phyloP scores from a whole-genome alignment of 2,329 filamentous ascomycete species.

The Cladosporium sp. region DNA sequence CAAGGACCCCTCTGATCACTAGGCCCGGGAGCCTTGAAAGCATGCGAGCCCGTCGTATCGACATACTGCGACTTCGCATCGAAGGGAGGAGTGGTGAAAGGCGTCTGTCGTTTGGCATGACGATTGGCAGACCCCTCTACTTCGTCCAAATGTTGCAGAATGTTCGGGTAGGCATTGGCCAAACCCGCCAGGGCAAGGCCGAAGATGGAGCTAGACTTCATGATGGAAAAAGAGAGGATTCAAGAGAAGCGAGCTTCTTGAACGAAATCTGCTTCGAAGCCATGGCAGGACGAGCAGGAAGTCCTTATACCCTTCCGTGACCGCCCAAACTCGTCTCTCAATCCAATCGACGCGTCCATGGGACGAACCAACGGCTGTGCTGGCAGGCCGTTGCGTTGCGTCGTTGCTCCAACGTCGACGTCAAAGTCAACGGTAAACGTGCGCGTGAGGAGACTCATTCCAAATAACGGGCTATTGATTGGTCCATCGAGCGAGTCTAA shows the following conservation, averaged over 20 bases:
- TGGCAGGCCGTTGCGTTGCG: too few relatives aligned
- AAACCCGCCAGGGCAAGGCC: constrained; percentile 16
- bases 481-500: not conserved
- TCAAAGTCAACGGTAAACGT: not conserved
- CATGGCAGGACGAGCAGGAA: not conserved
- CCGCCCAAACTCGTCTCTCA: not conserved
- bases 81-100: constrained; percentile 19
- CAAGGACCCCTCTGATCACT: constrained; percentile 31
- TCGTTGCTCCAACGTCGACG: not conserved
- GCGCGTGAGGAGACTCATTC: not conserved
- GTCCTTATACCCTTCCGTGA: too few relatives aligned
- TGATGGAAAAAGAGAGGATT: too few relatives aligned
- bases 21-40: constrained; percentile 24
- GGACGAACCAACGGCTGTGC: not conserved
- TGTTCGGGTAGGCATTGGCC: constrained; percentile 18
- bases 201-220: constrained; percentile 15
- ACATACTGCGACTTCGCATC: constrained; percentile 28
- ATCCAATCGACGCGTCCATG: not conserved
- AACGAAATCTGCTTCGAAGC: not conserved
- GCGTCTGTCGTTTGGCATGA: not conserved
- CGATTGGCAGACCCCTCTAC: not conserved
- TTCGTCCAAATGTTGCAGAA: constrained; percentile 17
- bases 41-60: constrained; percentile 20
- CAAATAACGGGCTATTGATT: not conserved
- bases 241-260: too few relatives aligned